Evolutionary conservation across 192 early-diverging fungal genomes (phyloP), one percentile per base, ranked within the genome.

Genomic region (Obelidium mucronatum): DNA sequence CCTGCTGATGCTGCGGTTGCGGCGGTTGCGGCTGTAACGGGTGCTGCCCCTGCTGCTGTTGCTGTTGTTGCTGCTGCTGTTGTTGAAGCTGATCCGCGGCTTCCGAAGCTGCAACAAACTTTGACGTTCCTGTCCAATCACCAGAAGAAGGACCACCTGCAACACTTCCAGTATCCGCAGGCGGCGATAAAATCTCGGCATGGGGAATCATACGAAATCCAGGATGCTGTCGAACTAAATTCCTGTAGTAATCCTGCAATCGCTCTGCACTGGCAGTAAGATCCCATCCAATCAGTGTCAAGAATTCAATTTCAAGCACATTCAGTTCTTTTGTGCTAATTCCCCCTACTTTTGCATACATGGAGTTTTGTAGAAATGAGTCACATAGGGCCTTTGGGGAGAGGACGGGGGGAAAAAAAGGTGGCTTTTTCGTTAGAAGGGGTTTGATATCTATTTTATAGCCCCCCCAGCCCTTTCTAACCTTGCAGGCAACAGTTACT

Each of bases 301-400:
- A 68, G 52, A 86, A 81, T 40, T 99, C 98, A 64, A 99, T 40
- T 70, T 89, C 97, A 5, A 99, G 81, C 15, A 94, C 87, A 72
- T 99, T 99, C 17, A 99, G 84, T 82, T 99, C 98, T 66, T 94
- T 91, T 55, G 93, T 91, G 3, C 92, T 90, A 36, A 99, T 88
- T 30, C 98, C 98, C 24, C 98, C 98, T 19, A 99, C 95, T 78
- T 93, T 94, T 0, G 96, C 97, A 81, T 95, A 99, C 77, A 95
- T 93, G 19, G 92, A 85, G 79, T 99, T 99, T 80, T 76, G 74
- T 33, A 80, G 68, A 55, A 76, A 80, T 52, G 79, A 80, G 62
- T 80, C 79, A 37, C 79, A 80, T 8, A 80, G 60, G 35, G 79
- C 77, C 76, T 81, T 31, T 13, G 48, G 48, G 48, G 48, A 51